Base-by-base conservation (phyloP, 768 basidiomycete genomes). In the Gyrodon lividus region DNA sequence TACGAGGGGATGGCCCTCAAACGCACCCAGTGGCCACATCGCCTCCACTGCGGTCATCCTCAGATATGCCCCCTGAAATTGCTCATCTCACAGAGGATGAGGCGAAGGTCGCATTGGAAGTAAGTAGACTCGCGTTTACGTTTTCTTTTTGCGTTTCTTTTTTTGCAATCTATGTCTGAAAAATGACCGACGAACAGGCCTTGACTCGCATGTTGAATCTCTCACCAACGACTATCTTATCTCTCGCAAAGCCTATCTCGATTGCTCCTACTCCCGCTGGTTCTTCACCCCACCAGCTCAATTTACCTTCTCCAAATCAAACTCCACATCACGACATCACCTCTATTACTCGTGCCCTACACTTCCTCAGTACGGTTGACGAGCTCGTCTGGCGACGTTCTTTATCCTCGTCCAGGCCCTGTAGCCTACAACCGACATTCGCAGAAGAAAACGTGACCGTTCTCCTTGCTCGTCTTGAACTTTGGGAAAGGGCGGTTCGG, bases 401-500 rank as follows among this genome's bases (percentile, higher is more conserved):
- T 22, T 51, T 58, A 20, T 39, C 31, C 2, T 28, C 52, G 2
- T 53, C 55, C 5, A 56, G 47, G 4, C 50, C 53, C 10, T 50
- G 53, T 24, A 46, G 51, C 20, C 38, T 59, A 5, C 43, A 52
- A 1, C 58, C 58, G 0, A 33, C 59, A 1, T 68, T 51, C 48
- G 68, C 66, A 1, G 65, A 57, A 37, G 69, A 59, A 14, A 70
- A 70, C 14, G 22, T 33, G 2, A 43, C 52, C 24, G 51, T 64
- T 2, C 56, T 70, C n/a, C 13, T 52, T 13, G 40, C 62, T 19
- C 64, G 68, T 17, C 59, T 68, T 31, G 55, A 54, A 20, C 46
- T 70, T 12, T 70, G 67, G 67, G 68, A 69, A 35, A 57, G 54
- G 14, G 46, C 52, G 13, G 54, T 70, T 13, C 56, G 67, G n/a